Evolutionary conservation across 306 rosid species (phyloP).

Genomic region (Quercus suber): DNA sequence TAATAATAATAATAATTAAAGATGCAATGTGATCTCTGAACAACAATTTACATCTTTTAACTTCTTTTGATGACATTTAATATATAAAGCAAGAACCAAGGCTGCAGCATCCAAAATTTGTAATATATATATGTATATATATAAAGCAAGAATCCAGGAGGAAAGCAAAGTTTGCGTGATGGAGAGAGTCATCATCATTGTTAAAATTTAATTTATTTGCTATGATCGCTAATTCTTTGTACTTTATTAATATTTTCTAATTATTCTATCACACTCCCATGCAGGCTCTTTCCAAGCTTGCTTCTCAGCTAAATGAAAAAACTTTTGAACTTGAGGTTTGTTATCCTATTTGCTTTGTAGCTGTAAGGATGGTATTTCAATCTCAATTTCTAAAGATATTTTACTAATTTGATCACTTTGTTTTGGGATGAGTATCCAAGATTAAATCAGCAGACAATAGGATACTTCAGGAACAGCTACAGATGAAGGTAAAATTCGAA

Average conservation of each 20-base stretch:
- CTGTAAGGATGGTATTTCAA: slow-evolving; percentile 11
- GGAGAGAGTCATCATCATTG: background rate
- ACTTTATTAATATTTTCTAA: slow-evolving; percentile 15
- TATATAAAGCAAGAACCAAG: no score
- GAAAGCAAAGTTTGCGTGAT: background rate
- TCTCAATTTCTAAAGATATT: slow-evolving; percentile 12
- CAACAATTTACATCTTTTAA: no score
- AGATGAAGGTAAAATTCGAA: slow-evolving; percentile 53
- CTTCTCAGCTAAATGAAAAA: slow-evolving; percentile 67
- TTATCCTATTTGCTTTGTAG: slow-evolving; percentile 26
- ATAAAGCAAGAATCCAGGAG: background rate
- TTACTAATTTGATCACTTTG: slow-evolving; percentile 27
- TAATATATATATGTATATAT: no score
- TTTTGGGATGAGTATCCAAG: slow-evolving; percentile 41
- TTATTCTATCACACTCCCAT: slow-evolving; percentile 17
- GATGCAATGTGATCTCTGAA: no score
- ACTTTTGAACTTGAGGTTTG: slow-evolving; percentile 87
- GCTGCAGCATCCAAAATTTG: no score
- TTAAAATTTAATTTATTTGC: background rate
- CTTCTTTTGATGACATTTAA: no score
- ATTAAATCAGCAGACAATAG: slow-evolving; percentile 88
- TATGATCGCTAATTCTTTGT: background rate
- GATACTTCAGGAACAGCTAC: slow-evolving; percentile 84
- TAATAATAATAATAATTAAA: no score
- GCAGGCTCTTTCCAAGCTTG: slow-evolving; percentile 69